Base-by-base conservation (phyloP, 139 green algal species). In the Ettlia oleoabundans region DNA sequence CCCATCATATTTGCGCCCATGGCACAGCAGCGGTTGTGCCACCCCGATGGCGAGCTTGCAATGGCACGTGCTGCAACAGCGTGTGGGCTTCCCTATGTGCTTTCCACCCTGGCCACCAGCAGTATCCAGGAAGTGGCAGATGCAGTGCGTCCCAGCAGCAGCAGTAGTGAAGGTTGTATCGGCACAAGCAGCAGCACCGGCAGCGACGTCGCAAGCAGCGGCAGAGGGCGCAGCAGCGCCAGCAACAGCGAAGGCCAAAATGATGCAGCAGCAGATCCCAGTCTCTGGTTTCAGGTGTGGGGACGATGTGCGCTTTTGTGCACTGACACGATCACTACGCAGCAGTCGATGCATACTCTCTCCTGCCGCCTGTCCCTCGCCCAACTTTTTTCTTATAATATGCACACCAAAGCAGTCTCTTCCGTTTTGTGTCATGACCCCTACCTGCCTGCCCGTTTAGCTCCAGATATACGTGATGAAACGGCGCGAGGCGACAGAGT, bases 1-100 rank as follows among this genome's bases (percentile, higher is more conserved):
- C 94, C 94, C 9, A 86, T 97, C 42, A 83, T 95, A 69, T 87
- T 98, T 13, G 94, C 94, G 2, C 94, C 94, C 28, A 97, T 97
- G 88, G 94, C 94, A 28, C 95, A 95, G 90, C 93, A 97, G 80
- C 80, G 86, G 38, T 90, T 98, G 88, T 92, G 90, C 18, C 82
- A 96, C 73, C 71, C 88, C 13, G 92, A 93, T 0, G 89, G 93
- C 1, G 93, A 97, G 84, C 47, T 93, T 26, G 93, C 88, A 15
- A 89, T 92, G 28, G 87, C 86, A 2, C 35, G 76, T 0, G 93
- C 82, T 1, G 86, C 84, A 7, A 84, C 83, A 0, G 73, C 70
- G 4, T 65, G n/a, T 15, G 89, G 89, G 35, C 85, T 89, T 7
- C 76, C 89, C 28, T 94, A 92, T 82, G 77, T 91, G 7, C 79